These are phyloP conservation scores for Monosporascus sp. DNA, from an alignment of 2,329 filamentous ascomycete genomes.

Conservation along the genomic window DNA sequence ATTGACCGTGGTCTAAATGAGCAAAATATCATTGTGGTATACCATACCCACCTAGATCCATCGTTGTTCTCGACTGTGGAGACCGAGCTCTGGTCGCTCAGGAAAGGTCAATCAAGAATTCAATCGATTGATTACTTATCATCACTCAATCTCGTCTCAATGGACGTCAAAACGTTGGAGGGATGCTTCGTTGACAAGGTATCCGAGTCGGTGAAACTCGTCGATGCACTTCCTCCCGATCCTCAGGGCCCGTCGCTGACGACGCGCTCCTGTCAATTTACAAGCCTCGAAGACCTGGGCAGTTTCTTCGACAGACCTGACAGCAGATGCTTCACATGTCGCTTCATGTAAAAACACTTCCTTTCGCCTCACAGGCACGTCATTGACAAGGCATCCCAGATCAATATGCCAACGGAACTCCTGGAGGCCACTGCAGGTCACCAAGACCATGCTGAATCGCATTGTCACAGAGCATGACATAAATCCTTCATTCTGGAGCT, in stretches of 20 bases:
- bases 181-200: slow-evolving; percentile 18
- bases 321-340: slow-evolving; percentile 10
- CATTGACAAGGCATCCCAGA: slow-evolving; percentile 7
- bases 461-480: slow-evolving; percentile 19
- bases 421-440: slow-evolving; percentile 22
- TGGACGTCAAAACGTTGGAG: slow-evolving; percentile 2
- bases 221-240: slow-evolving; percentile 10
- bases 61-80: background rate
- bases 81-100: background rate
- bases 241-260: background rate
- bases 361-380: background rate
- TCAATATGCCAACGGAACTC: slow-evolving; percentile 26
- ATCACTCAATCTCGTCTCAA: background rate
- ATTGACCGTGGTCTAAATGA: no score
- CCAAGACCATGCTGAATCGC: slow-evolving; percentile 16
- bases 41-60: background rate
- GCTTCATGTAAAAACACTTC: slow-evolving; percentile 12
- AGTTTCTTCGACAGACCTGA: slow-evolving; percentile 4
- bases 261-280: slow-evolving; percentile 5
- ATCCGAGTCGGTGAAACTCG: slow-evolving; percentile 13
- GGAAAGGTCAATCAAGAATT: background rate
- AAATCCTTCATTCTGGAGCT: slow-evolving; percentile 15
- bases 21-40: background rate
- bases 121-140: background rate
- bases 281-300: slow-evolving; percentile 10